These are phyloP conservation scores for Alternaria triticimaculans DNA, from an alignment of 2,329 filamentous ascomycete genomes.

Conservation along the genomic window DNA sequence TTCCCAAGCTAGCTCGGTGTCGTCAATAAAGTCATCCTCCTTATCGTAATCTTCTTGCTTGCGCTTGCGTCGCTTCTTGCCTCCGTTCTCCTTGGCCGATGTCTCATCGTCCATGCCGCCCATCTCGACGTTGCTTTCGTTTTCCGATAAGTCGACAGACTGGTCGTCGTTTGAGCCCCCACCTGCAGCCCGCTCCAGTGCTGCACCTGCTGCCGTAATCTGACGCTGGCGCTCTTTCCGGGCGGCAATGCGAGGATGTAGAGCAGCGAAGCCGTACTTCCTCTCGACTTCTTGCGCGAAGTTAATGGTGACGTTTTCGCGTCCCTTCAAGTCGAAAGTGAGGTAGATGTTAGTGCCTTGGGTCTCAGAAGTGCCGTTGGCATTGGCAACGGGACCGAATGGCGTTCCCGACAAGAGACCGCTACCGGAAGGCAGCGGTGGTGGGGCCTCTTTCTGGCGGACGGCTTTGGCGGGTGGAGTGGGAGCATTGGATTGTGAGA, in stretches of 20 bases:
- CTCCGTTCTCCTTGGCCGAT: constrained; percentile 54
- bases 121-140: constrained; percentile 87
- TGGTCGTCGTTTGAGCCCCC: constrained; percentile 79
- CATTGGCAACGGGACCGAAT: constrained; percentile 61
- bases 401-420: constrained; percentile 68
- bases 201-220: constrained; percentile 86
- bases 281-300: constrained; percentile 94
- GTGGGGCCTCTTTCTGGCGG: constrained; percentile 62
- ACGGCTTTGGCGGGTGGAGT: constrained; percentile 63
- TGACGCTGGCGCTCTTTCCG: constrained; percentile 86
- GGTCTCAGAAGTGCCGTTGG: constrained; percentile 52
- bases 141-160: constrained; percentile 75
- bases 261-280: constrained; percentile 90
- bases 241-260: constrained; percentile 89
- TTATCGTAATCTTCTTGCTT: constrained; percentile 72
- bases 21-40: constrained; percentile 77
- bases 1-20: constrained; percentile 94
- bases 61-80: constrained; percentile 81
- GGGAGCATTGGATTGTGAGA: constrained; percentile 57
- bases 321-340: constrained; percentile 78
- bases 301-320: constrained; percentile 90
- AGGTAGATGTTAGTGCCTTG: constrained; percentile 77
- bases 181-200: constrained; percentile 77
- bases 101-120: constrained; percentile 64
- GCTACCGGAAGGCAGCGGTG: constrained; percentile 66